phyloP scores from a whole-genome alignment of 2,329 filamentous ascomycete genomes.

The Fusarium bactridioides region DNA sequence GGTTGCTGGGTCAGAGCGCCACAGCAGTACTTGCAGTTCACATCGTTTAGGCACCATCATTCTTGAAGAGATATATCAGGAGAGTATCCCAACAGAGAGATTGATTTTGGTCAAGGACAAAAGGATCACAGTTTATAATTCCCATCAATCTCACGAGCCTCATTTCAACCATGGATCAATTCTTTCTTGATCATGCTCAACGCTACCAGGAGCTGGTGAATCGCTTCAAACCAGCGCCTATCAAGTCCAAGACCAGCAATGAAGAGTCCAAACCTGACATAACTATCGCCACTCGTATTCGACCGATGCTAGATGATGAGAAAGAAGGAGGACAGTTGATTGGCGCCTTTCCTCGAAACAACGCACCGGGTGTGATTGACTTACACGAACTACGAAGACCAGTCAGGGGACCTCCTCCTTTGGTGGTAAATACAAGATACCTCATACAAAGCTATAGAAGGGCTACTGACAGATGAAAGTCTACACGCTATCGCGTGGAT shows the following conservation, averaged over 20 bases:
- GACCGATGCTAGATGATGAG: conserved; percentile 49
- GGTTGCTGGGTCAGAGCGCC: conserved; percentile 32
- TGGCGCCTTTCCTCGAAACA: conserved; percentile 26
- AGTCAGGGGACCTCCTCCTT: conserved; percentile 42
- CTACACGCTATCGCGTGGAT: conserved; percentile 48
- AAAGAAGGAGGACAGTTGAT: conserved; percentile 38
- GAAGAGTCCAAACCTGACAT: conserved; percentile 40
- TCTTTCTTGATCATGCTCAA: conserved; percentile 42
- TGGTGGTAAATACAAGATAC: conserved; percentile 40
- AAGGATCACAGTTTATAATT: background rate
- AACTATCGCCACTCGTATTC: conserved; percentile 48
- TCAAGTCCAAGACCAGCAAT: background rate
- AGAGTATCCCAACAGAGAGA: background rate
- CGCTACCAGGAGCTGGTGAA: conserved; percentile 43
- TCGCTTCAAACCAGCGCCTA: conserved; percentile 36
- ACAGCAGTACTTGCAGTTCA: background rate
- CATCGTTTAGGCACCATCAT: conserved; percentile 27
- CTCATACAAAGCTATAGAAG: too few species aligned
- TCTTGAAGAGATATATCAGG: conserved; percentile 4
- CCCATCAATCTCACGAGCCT: background rate
- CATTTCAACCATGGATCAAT: conserved; percentile 44
- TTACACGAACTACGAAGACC: conserved; percentile 49
- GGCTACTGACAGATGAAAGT: conserved; percentile 33
- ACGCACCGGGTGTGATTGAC: conserved; percentile 38
- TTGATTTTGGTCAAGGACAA: background rate